Evolutionary conservation across 2,329 filamentous ascomycete species (phyloP).

Genomic region (Aspergillus ochraceoroseus): DNA sequence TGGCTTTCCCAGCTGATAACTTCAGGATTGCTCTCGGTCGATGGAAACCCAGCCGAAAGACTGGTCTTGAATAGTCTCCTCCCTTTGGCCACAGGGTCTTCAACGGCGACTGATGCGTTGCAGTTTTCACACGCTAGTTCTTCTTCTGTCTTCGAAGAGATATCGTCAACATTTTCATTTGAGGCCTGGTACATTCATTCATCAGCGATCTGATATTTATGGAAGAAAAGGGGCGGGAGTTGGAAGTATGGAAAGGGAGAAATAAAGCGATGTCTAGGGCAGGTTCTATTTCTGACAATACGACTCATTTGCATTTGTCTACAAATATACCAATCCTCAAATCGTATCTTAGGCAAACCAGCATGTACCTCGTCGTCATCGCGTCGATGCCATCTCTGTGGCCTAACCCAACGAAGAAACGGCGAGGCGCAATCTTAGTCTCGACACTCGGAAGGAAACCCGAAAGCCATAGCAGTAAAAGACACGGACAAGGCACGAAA

Average conservation of each 20-base stretch:
- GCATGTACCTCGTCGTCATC: constrained; percentile 39
- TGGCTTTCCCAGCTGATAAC: constrained; percentile 28
- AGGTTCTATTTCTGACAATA: too few relatives aligned
- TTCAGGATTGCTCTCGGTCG: constrained; percentile 32
- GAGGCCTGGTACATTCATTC: constrained; percentile 15
- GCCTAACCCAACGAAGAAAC: constrained; percentile 24
- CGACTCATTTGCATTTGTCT: neutral
- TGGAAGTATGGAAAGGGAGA: neutral
- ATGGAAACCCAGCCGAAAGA: constrained; percentile 26
- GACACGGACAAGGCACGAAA: constrained; percentile 24
- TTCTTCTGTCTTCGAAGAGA: constrained; percentile 7
- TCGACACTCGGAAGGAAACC: constrained; percentile 16
- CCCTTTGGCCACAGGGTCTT: constrained; percentile 42
- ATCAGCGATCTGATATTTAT: constrained; percentile 15
- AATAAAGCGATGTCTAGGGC: too few relatives aligned
- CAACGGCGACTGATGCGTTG: constrained; percentile 33
- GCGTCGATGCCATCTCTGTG: constrained; percentile 29
- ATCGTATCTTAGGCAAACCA: too few relatives aligned
- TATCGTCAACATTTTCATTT: constrained; percentile 32
- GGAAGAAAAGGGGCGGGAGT: too few relatives aligned
- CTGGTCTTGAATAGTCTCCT: constrained; percentile 51
- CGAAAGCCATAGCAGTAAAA: constrained; percentile 5
- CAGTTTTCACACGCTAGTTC: constrained; percentile 33
- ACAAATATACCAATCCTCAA: constrained; percentile 1
- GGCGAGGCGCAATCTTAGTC: constrained; percentile 19